Conservation (phyloP, 306 rosid genomes). For the Lablab purpureus region DNA sequence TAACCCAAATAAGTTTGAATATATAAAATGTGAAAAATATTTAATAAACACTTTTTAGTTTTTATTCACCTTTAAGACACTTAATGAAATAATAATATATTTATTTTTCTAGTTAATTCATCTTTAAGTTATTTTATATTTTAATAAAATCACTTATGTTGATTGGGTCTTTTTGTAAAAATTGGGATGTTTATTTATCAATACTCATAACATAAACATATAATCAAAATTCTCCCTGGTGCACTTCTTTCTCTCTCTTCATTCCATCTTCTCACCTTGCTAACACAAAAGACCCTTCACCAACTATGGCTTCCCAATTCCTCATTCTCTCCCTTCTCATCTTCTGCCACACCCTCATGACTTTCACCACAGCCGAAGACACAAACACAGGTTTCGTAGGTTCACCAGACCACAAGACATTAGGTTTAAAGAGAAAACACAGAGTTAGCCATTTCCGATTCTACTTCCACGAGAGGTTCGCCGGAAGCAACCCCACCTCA, state of each 20-base stretch:
- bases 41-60: no score
- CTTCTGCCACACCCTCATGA: background rate
- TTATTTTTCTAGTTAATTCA: no score
- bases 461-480: conserved; percentile 64
- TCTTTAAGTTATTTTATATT: no score
- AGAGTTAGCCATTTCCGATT: conserved; percentile 62
- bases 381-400: conserved; percentile 40
- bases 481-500: conserved; percentile 39
- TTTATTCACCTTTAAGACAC: no score
- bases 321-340: conserved; percentile 13
- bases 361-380: background rate
- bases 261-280: background rate
- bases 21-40: no score
- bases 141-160: no score
- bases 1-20: no score
- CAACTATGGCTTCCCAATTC: conserved; percentile 40
- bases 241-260: background rate
- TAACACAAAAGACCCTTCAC: background rate
- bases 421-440: conserved; percentile 46
- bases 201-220: no score
- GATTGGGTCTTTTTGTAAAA: no score
- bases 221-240: no score
- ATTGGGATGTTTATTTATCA: no score
- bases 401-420: conserved; percentile 29
- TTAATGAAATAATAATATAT: no score